Base-by-base conservation (phyloP, 1,284 basidiomycete genomes). In the Irpex lacteus region DNA sequence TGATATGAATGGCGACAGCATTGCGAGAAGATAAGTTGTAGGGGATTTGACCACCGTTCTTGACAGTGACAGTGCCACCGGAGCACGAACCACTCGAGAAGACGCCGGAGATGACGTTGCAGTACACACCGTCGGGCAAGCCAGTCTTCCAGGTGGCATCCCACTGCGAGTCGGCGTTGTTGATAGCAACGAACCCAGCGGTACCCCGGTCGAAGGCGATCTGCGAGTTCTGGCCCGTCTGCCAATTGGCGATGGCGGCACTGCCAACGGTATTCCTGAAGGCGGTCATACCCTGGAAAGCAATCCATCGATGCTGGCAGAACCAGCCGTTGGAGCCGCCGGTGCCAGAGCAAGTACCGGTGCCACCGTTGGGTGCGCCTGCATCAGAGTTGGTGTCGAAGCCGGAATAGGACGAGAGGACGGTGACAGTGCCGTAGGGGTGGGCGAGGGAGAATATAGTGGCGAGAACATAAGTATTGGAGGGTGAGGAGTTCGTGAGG, bases 381-480 rank as follows among this genome's bases (percentile, higher is more conserved):
- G 75, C 81, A 67, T 88, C 86, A 9, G 68, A 77, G 47, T 78
- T 72, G 5, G 40, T 47, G 8, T 78, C 76, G 74, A 84, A 87
- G 11, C 79, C 76, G 44, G 66, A 61, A 70, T 86, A 91, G 67
- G 85, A 84, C 0, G 87, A 90, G 0, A 90, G 77, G 60, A 91
- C 75, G 0, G 85, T 84, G 0, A 88, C 87, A 2, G 82, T 86
- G 59, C 89, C 88, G 71, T 87, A 91, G 0, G 87, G 80, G 70
- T 89, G 85, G 0, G 87, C 85, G 72, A 90, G 80, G 0, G 85
- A 87, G 77, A 89, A 89, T 34, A 90, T 80, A 15, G 77, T 82
- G 0, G 86, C 87, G 1, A 81, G 78, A 6, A 81, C 79, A 69
- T 90, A 90, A 0, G 84, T 82, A 70, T 89, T 89, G n/a, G 82